A percentile compares a stretch with the other conserved stretches of the same genome.
Conservation (phyloP, 352 stramenopile genomes). For the Globisporangium nagaii region DNA sequence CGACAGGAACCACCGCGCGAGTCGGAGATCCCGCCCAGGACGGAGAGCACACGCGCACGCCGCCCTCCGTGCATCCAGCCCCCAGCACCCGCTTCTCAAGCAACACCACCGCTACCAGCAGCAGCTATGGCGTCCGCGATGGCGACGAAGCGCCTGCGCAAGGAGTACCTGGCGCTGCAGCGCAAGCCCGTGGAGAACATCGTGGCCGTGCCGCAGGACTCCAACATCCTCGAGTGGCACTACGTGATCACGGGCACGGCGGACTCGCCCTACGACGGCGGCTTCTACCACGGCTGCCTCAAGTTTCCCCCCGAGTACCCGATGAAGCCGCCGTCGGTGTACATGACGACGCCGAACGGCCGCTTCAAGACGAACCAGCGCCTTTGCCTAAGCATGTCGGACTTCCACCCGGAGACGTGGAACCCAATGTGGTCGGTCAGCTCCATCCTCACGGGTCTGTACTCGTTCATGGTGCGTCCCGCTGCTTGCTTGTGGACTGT, state of each 20-base stretch:
- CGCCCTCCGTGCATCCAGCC: too few relatives aligned
- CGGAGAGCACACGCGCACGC: too few relatives aligned
- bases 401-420: conserved; percentile 95
- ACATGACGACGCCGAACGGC: conserved; percentile 93
- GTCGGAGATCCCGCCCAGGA: too few relatives aligned
- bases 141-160: conserved; percentile 89
- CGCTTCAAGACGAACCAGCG: conserved; percentile 93
- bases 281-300: conserved; percentile 89
- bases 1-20: too few relatives aligned
- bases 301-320: conserved; percentile 94
- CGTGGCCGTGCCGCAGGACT: conserved; percentile 82
- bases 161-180: conserved; percentile 88
- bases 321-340: conserved; percentile 93
- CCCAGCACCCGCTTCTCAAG: too few relatives aligned
- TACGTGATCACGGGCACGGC: conserved; percentile 88
- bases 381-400: conserved; percentile 94
- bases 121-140: conserved; percentile 66
- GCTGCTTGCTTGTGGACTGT: background rate
- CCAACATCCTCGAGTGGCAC: conserved; percentile 95
- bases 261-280: conserved; percentile 80
- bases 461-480: conserved; percentile 90
- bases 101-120: too few relatives aligned
- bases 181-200: conserved; percentile 91
- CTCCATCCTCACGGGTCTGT: conserved; percentile 94
- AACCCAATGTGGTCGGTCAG: conserved; percentile 96